Conservation (phyloP, 1,284 basidiomycete species). For the Trichosporon ovoides region DNA sequence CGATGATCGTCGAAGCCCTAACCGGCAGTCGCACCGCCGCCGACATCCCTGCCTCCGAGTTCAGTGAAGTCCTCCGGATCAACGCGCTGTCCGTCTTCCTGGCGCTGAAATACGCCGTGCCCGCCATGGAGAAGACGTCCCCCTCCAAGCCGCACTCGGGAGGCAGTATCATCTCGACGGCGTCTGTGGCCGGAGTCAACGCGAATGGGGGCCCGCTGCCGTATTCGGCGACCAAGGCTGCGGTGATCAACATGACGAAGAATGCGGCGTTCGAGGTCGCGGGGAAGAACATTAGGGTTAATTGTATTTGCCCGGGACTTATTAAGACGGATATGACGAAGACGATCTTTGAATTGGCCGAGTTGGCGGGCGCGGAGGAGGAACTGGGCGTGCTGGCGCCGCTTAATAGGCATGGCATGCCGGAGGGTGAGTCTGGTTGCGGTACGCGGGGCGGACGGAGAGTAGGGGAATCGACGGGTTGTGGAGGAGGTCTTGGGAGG, state of each 20-base stretch:
- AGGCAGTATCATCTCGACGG: conserved; percentile 84
- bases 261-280: conserved; percentile 75
- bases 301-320: conserved; percentile 83
- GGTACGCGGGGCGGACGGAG: no score
- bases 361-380: conserved; percentile 61
- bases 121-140: conserved; percentile 68
- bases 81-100: conserved; percentile 82
- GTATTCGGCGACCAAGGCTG: conserved; percentile 86
- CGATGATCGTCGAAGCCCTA: not conserved
- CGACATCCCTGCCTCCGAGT: conserved; percentile 54
- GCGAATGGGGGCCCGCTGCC: conserved; percentile 80
- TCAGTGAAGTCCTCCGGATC: conserved; percentile 70
- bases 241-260: conserved; percentile 79
- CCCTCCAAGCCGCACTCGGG: conserved; percentile 62
- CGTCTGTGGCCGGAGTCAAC: conserved; percentile 79
- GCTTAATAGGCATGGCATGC: conserved; percentile 67
- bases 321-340: conserved; percentile 80
- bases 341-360: conserved; percentile 67
- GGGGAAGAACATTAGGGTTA: conserved; percentile 76
- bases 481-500: no score
- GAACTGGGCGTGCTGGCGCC: conserved; percentile 86
- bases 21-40: not conserved
- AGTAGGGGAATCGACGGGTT: no score
- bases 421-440: conserved; percentile 22
- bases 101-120: conserved; percentile 77